Evolutionary conservation across 1,284 basidiomycete genomes (phyloP).

Genomic region (Cronartium quercuum): DNA sequence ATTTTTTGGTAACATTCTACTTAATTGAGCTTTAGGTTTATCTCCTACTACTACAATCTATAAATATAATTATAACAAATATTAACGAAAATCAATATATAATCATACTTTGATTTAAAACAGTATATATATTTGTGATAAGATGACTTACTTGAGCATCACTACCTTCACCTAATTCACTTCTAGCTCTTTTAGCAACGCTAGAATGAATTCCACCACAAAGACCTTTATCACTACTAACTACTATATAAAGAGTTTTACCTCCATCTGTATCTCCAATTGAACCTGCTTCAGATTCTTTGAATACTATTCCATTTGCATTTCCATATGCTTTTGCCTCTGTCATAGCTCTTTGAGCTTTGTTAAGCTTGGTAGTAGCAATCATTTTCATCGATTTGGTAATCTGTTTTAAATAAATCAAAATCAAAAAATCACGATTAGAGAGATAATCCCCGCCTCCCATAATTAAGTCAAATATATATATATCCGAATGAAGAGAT

Average conservation of each 20-base stretch:
- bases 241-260: slow-evolving; percentile 66
- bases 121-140: too few species aligned
- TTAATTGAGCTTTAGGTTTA: slow-evolving; percentile 92
- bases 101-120: slow-evolving; percentile 53
- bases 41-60: slow-evolving; percentile 68
- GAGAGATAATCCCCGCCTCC: neutral
- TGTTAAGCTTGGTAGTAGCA: slow-evolving; percentile 92
- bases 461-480: too few species aligned
- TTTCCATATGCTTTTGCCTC: slow-evolving; percentile 88
- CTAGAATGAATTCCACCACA: slow-evolving; percentile 99
- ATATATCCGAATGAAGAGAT: neutral
- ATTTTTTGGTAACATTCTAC: slow-evolving; percentile 61
- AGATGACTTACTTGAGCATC: slow-evolving; percentile 34
- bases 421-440: neutral
- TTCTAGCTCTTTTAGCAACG: slow-evolving; percentile 80
- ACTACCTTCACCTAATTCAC: slow-evolving; percentile 51
- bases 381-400: slow-evolving; percentile 91
- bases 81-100: slow-evolving; percentile 40
- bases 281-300: slow-evolving; percentile 45
- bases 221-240: slow-evolving; percentile 98
- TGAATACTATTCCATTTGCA: slow-evolving; percentile 59
- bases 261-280: slow-evolving; percentile 42
- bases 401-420: slow-evolving; percentile 8
- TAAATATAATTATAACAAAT: too few species aligned
- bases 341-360: slow-evolving; percentile 90